Percentiles rank a stretch among this genome's conserved stretches.
Evolutionary conservation across 139 green algal genomes (phyloP).

Genomic region (Volvox africanus): DNA sequence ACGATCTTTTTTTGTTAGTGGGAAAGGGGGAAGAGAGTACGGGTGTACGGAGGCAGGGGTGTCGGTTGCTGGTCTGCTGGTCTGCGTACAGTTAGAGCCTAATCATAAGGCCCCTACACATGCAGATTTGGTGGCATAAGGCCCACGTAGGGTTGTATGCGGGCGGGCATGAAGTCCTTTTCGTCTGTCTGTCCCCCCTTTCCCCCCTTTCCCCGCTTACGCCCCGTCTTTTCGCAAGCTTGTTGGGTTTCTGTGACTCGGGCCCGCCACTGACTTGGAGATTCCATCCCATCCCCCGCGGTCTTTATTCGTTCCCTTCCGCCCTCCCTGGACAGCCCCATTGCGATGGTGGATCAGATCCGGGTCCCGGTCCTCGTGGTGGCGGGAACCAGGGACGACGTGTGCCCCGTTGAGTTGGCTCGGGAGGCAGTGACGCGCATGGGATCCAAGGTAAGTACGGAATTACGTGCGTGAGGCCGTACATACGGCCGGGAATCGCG

Average conservation of each 20-base stretch:
- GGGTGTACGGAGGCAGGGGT: no score
- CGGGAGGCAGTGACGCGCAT: constrained; percentile 28
- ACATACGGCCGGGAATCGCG: no score
- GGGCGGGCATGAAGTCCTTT: background rate
- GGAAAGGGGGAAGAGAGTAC: no score
- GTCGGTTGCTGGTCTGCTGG: no score
- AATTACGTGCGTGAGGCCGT: no score
- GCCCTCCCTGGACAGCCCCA: background rate
- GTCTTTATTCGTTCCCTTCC: background rate
- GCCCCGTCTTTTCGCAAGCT: background rate
- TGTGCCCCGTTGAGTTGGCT: constrained; percentile 28
- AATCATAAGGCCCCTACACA: no score
- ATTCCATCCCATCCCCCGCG: background rate
- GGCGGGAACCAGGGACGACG: constrained; percentile 36
- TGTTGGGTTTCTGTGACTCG: no score
- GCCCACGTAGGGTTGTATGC: no score
- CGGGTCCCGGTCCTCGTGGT: constrained; percentile 40
- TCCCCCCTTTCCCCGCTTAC: background rate
- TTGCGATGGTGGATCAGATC: background rate
- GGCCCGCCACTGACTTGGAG: background rate
- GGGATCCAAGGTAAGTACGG: background rate
- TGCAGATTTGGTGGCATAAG: no score
- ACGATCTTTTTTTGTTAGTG: no score
- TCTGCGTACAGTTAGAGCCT: no score
- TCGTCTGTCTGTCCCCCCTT: background rate